Conservation (phyloP, 2,329 filamentous ascomycete species). For the Catunica adiposa region DNA sequence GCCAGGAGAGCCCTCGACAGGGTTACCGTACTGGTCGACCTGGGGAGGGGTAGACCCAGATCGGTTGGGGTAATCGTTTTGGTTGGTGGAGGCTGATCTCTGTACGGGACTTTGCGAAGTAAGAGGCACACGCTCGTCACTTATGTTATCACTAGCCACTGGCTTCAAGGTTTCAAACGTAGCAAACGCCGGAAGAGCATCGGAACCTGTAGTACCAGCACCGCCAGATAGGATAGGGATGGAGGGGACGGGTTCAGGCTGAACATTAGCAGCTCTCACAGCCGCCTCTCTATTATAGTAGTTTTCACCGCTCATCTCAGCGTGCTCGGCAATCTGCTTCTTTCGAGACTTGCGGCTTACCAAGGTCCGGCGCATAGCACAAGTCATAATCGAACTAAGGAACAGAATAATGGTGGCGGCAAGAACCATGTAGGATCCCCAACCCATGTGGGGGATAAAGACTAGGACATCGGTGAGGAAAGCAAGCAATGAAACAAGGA, state of each 20-base stretch:
- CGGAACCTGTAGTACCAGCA: slow-evolving; percentile 24
- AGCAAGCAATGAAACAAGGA: slow-evolving; percentile 67
- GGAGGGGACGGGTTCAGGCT: slow-evolving; percentile 42
- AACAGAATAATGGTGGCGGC: slow-evolving; percentile 76
- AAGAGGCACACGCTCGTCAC: slow-evolving; percentile 55
- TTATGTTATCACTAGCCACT: slow-evolving; percentile 29
- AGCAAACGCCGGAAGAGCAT: slow-evolving; percentile 39
- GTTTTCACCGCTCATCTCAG: slow-evolving; percentile 91
- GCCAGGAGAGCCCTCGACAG: slow-evolving; percentile 14
- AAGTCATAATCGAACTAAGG: slow-evolving; percentile 69
- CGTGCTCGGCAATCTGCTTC: slow-evolving; percentile 80
- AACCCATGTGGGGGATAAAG: slow-evolving; percentile 84
- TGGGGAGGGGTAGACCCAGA: slow-evolving; percentile 25
- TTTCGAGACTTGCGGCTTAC: slow-evolving; percentile 87
- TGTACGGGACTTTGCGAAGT: slow-evolving; percentile 48
- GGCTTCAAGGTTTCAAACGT: slow-evolving; percentile 48
- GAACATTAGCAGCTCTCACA: slow-evolving; percentile 29
- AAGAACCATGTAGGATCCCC: slow-evolving; percentile 87
- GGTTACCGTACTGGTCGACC: slow-evolving; percentile 50
- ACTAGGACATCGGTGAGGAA: slow-evolving; percentile 89
- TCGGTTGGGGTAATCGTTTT: slow-evolving; percentile 20
- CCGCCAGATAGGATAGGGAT: slow-evolving; percentile 30
- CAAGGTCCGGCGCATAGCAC: slow-evolving; percentile 83
- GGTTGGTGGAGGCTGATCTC: slow-evolving; percentile 25
- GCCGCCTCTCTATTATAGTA: slow-evolving; percentile 61